These are phyloP conservation scores for Chaetomium fimeti DNA, from an alignment of 495 filamentous ascomycete species.

Conservation along the genomic window DNA sequence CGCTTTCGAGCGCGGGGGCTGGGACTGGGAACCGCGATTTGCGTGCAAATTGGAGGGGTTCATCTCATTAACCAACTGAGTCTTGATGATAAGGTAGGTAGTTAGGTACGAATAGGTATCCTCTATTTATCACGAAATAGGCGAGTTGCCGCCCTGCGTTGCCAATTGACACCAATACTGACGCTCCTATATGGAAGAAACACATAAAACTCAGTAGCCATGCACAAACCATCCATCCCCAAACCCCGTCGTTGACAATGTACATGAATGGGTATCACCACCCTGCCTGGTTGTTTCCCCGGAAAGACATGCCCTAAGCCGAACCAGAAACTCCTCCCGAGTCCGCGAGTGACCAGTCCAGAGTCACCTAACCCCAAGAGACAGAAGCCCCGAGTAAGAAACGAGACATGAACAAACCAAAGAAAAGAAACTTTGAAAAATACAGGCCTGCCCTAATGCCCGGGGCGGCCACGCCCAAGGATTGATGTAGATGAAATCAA, in stretches of 20 bases:
- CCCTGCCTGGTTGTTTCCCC: slow-evolving; percentile 15
- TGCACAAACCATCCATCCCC: not conserved
- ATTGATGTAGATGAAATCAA: not conserved
- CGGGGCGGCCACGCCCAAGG: not conserved
- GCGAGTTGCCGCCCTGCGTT: not conserved
- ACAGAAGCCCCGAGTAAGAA: not conserved
- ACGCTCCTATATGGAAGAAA: not conserved
- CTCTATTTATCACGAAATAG: too few relatives aligned
- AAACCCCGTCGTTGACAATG: not conserved
- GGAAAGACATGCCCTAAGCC: slow-evolving; percentile 2
- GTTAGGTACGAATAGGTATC: too few relatives aligned
- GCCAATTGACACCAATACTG: not conserved
- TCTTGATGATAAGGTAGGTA: not conserved
- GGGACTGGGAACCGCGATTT: slow-evolving; percentile 7
- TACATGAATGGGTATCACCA: slow-evolving; percentile 21
- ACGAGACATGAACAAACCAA: not conserved
- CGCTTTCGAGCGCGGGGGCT: not conserved
- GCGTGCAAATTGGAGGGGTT: not conserved
- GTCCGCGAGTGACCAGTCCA: not conserved
- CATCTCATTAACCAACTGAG: not conserved
- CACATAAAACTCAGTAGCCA: not conserved
- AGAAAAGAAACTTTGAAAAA: not conserved
- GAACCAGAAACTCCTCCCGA: slow-evolving; percentile 3
- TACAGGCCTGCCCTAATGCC: not conserved
- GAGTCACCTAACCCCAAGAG: not conserved